Percentiles rank a stretch among this genome's conserved stretches.
Evolutionary conservation across 2,329 filamentous ascomycete genomes (phyloP).

Genomic region (Lithohypha guttulata): DNA sequence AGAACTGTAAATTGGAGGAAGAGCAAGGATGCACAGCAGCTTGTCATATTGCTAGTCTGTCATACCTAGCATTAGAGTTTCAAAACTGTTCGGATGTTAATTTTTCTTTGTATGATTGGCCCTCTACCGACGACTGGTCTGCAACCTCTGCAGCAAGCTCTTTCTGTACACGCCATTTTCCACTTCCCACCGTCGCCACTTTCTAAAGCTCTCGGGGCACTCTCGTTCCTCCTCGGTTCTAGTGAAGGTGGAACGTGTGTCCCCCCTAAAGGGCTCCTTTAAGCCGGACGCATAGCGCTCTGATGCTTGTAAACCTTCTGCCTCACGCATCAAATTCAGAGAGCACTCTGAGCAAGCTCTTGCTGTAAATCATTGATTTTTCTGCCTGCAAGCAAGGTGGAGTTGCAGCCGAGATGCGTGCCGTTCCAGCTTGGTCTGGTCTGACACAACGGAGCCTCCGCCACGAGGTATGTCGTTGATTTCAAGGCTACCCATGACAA

Average conservation of each 20-base stretch:
- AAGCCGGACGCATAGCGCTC: too few species aligned
- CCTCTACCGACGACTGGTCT: background rate
- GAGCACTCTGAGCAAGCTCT: too few species aligned
- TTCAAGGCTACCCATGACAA: constrained; percentile 9
- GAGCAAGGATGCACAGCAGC: constrained; percentile 2
- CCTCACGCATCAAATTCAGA: too few species aligned
- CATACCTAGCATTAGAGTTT: background rate
- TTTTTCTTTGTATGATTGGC: background rate
- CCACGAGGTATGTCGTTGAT: constrained; percentile 5
- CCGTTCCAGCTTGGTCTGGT: constrained; percentile 2
- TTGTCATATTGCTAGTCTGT: constrained; percentile 8
- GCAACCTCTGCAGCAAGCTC: background rate
- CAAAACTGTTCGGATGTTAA: background rate
- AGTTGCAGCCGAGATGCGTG: constrained; percentile 6
- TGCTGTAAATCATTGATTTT: too few species aligned
- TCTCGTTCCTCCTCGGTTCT: too few species aligned
- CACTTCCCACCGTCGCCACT: too few species aligned
- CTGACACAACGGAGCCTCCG: constrained; percentile 4
- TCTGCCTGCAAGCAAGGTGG: constrained; percentile 6
- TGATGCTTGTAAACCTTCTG: too few species aligned
- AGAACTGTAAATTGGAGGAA: background rate
- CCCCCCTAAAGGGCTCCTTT: too few species aligned
- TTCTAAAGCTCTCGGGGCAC: too few species aligned
- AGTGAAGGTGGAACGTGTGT: too few species aligned
- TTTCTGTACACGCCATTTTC: background rate